A percentile compares a stretch with the other conserved stretches of the same genome.
These are phyloP conservation scores for Meira miltonrushii DNA, from an alignment of 1,284 basidiomycete genomes.

Conservation along the genomic window DNA sequence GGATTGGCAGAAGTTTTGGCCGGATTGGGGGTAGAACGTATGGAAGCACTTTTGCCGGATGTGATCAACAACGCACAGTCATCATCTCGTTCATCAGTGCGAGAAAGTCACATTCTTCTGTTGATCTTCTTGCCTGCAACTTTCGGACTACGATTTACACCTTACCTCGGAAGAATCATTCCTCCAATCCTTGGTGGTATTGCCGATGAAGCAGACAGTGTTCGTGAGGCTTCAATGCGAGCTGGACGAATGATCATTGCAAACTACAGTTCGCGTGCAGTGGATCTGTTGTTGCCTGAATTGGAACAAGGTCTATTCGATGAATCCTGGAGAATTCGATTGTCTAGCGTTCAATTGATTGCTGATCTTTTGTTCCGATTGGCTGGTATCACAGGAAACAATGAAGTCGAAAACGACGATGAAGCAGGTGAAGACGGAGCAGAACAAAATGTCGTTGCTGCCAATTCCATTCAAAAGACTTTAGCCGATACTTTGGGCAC, in stretches of 20 bases:
- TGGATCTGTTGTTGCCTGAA: slow-evolving; percentile 89
- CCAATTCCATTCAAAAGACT: slow-evolving; percentile 62
- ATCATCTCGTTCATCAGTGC: slow-evolving; percentile 81
- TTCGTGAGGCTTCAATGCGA: slow-evolving; percentile 89
- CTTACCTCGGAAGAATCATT: slow-evolving; percentile 90
- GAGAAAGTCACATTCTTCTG: slow-evolving; percentile 97
- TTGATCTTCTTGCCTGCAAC: slow-evolving; percentile 94
- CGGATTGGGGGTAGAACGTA: slow-evolving; percentile 90
- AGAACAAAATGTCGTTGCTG: slow-evolving; percentile 63
- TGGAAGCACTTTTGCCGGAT: slow-evolving; percentile 89
- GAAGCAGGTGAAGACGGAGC: slow-evolving; percentile 52
- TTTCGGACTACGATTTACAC: slow-evolving; percentile 91
- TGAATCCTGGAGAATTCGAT: slow-evolving; percentile 86
- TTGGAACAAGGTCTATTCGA: slow-evolving; percentile 94
- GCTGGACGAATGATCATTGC: slow-evolving; percentile 98
- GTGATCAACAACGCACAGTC: slow-evolving; percentile 80
- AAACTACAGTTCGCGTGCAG: slow-evolving; percentile 86
- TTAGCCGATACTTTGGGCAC: slow-evolving; percentile 81
- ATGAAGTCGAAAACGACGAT: slow-evolving; percentile 59
- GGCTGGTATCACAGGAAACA: slow-evolving; percentile 92
- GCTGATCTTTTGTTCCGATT: slow-evolving; percentile 95
- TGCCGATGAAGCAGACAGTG: slow-evolving; percentile 85
- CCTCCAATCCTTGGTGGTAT: slow-evolving; percentile 86
- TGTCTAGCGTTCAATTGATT: slow-evolving; percentile 83
- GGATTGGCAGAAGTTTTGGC: slow-evolving; percentile 93